phyloP scores from a whole-genome alignment of 176 grass and related monocot genomes.

The barley (Hordeum vulgare) region DNA sequence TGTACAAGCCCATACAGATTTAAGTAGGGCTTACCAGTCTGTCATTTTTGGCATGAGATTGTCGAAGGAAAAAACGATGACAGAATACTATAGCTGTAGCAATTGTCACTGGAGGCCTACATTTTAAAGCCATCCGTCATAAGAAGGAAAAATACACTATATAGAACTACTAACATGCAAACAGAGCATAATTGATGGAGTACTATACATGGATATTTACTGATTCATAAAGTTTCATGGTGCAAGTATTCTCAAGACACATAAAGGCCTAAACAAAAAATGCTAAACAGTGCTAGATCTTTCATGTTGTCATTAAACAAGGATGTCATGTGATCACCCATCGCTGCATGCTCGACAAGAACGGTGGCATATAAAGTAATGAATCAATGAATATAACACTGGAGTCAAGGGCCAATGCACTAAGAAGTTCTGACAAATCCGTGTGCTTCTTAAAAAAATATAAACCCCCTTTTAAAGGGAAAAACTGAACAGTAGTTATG shows the following conservation, averaged over 20 bases:
- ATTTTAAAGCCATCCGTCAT: conserved; percentile 23
- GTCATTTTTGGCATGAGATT: conserved; percentile 89
- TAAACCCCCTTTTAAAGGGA: background rate
- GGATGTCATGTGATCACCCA: background rate
- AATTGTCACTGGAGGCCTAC: conserved; percentile 89
- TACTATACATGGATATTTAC: background rate
- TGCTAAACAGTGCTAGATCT: background rate
- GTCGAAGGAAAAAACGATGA: conserved; percentile 91
- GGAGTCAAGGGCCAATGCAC: background rate
- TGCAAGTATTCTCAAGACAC: background rate
- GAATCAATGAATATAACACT: background rate
- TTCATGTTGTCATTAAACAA: conserved; percentile 1
- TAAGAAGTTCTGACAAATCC: background rate
- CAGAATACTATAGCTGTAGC: conserved; percentile 87
- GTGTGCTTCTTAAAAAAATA: background rate
- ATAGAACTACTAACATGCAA: conserved; percentile 4
- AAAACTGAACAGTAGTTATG: background rate
- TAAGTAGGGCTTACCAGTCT: conserved; percentile 63
- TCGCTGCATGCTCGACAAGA: background rate
- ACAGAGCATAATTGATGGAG: background rate
- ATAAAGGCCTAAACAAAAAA: background rate
- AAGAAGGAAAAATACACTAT: background rate
- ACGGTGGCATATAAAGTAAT: background rate
- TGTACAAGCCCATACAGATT: background rate
- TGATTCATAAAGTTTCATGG: background rate